Evolutionary conservation across 164 flowering plant genomes (phyloP).

Genomic region (Magnolia kwangsiensis): DNA sequence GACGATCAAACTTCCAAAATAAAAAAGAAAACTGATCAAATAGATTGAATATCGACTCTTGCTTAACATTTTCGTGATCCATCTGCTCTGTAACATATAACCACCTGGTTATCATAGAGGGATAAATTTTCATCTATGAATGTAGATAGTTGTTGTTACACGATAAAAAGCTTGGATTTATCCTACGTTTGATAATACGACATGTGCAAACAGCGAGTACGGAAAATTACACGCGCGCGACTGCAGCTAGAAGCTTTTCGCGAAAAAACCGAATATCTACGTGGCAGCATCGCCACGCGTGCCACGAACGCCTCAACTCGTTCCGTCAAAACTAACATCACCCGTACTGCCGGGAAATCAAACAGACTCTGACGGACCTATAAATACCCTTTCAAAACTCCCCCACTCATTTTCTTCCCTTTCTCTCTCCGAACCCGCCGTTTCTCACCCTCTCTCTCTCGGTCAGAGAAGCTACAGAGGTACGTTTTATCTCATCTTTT

Average conservation of each 20-base stretch:
- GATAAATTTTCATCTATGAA: too few species aligned
- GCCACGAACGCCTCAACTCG: not conserved
- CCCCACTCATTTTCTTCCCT: not conserved
- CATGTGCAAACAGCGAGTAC: not conserved
- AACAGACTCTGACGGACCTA: conserved; percentile 14
- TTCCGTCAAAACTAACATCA: conserved; percentile 29
- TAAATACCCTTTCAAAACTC: not conserved
- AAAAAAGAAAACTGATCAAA: too few species aligned
- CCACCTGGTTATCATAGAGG: too few species aligned
- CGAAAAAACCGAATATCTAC: not conserved
- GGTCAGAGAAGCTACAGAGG: conserved; percentile 7
- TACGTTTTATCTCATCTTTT: conserved; percentile 8
- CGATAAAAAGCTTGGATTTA: too few species aligned
- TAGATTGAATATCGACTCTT: too few species aligned
- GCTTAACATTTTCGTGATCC: too few species aligned
- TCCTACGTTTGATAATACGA: too few species aligned
- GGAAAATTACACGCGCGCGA: not conserved
- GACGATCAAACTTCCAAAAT: too few species aligned
- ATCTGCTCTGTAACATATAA: too few species aligned
- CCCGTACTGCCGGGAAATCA: conserved; percentile 18
- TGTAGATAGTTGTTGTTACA: too few species aligned
- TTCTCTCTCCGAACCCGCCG: conserved; percentile 1
- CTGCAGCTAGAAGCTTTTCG: not conserved
- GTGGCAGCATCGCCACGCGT: not conserved
- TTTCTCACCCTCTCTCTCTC: not conserved